Base-by-base conservation (phyloP, 176 grass and related monocot genomes). In the Secale cereale region DNA sequence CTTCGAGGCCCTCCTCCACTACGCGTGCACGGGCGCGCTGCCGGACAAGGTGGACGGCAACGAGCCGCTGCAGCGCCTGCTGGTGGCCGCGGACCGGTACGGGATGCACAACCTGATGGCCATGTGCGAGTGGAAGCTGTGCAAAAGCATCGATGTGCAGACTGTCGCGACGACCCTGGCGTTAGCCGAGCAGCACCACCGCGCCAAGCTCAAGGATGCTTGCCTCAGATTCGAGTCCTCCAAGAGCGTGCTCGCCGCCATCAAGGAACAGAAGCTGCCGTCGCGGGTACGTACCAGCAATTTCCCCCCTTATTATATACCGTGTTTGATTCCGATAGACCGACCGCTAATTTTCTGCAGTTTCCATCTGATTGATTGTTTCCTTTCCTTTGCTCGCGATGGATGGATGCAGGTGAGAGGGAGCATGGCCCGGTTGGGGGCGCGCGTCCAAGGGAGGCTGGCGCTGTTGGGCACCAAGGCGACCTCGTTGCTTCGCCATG, bases 1-100 rank as follows among this genome's bases (percentile, higher is more conserved):
- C 16, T 85, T 77, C 19, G 48, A 68, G 82, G 59, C 28, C 6
- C 61, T 77, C n/a, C 72, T 85, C 48, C 59, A 77, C 70, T 85
- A 73, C 45, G 26, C 59, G 1, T 41, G 20, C 66, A 57, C 40
- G 15, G 80, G 71, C 25, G 2, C 13, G 3, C 7, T 82, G 13
- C 46, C 12, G 1, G 31, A 9, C 0, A 26, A 5, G 10, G 23
- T 26, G 3, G 23, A 62, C n/a, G 59, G n/a, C 3, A 26, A 13
- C 23, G 59, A 4, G 59, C 1, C 20, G 15, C 43, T 66, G 28
- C 82, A 75, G 33, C 57, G 16, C 19, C 29, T 75, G 23, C 16
- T 84, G 10, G 68, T 23, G 14, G 82, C 37, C 8, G 82, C 82
- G 0, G 70, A 84, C 40, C 50, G 69, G 7, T 84, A 84, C 22